phyloP scores from a whole-genome alignment of 2,329 filamentous ascomycete genomes.

The Aulographum hederae region DNA sequence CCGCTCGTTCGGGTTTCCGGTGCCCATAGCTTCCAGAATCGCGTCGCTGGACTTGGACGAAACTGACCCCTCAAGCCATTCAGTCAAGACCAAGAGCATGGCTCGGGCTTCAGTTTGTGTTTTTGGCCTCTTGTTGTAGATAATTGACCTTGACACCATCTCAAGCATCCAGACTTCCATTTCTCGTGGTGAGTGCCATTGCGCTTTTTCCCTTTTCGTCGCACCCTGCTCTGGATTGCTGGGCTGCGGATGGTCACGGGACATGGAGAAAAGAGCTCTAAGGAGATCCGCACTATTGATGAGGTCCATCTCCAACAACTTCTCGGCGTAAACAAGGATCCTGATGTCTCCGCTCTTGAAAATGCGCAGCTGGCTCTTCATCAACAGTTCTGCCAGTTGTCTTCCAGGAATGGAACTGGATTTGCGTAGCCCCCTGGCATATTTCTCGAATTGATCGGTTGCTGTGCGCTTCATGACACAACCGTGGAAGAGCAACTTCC shows the following conservation, averaged over 20 bases:
- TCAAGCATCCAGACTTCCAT: constrained; percentile 3
- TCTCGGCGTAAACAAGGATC: constrained; percentile 3
- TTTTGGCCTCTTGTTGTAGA: constrained; percentile 2
- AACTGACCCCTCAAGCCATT: constrained; percentile 3
- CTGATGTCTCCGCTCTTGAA: constrained; percentile 14
- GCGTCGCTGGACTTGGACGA: constrained; percentile 12
- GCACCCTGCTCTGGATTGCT: not conserved
- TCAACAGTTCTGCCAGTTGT: constrained; percentile 16
- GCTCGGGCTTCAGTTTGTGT: constrained; percentile 3
- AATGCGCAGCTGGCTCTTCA: constrained; percentile 13
- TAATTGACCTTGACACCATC: constrained; percentile 1
- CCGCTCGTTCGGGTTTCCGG: constrained; percentile 27
- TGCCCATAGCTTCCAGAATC: constrained; percentile 20
- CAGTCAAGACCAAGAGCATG: constrained; percentile 1
- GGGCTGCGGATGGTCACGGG: not conserved
- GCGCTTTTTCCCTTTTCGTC: too few relatives aligned
- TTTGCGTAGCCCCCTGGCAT: constrained; percentile 14
- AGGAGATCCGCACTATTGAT: constrained; percentile 5
- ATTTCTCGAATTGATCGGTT: constrained; percentile 15
- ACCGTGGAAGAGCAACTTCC: constrained; percentile 10
- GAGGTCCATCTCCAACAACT: constrained; percentile 1
- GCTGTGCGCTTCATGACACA: constrained; percentile 15
- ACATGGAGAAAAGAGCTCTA: constrained; percentile 2
- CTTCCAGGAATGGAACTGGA: constrained; percentile 16
- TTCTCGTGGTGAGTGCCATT: constrained; percentile 2